Conservation (phyloP, 257 asterid genomes). For the Ballota nigra region DNA sequence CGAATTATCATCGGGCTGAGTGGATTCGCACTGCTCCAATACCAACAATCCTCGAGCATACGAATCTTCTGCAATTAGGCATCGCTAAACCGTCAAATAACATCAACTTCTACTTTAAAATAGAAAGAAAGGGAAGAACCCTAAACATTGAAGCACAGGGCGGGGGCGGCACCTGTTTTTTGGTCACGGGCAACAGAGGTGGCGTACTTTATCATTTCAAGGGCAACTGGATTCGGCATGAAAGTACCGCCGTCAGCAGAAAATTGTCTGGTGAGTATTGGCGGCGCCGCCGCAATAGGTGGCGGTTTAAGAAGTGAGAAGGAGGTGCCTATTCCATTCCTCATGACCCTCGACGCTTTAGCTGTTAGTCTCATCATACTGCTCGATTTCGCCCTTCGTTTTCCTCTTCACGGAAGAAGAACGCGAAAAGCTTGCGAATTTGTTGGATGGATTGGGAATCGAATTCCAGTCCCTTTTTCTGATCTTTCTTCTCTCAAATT, state of each 20-base stretch:
- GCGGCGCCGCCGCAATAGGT: constrained; percentile 30
- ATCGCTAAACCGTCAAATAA: not conserved
- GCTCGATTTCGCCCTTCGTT: not conserved
- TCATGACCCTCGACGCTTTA: constrained; percentile 38
- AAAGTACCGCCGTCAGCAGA: constrained; percentile 27
- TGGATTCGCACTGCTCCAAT: constrained; percentile 82
- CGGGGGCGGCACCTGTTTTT: constrained; percentile 50
- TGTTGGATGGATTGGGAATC: constrained; percentile 19
- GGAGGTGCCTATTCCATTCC: constrained; percentile 26
- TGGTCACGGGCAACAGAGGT: constrained; percentile 65
- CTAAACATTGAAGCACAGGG: not conserved
- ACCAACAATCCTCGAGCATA: constrained; percentile 65
- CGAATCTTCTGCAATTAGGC: constrained; percentile 59
- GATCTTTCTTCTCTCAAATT: not conserved
- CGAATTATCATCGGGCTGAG: constrained; percentile 66
- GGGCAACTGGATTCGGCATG: constrained; percentile 55
- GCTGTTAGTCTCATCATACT: constrained; percentile 50
- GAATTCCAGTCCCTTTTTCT: not conserved
- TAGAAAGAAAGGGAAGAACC: not conserved
- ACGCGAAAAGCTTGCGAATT: constrained; percentile 3
- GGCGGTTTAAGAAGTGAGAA: constrained; percentile 34
- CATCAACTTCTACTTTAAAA: not conserved
- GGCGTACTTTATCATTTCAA: constrained; percentile 82
- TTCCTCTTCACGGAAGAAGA: constrained; percentile 6
- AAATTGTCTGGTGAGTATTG: constrained; percentile 30